These are phyloP conservation scores for Mycena vulgaris DNA, from an alignment of 768 basidiomycete genomes.

Conservation along the genomic window DNA sequence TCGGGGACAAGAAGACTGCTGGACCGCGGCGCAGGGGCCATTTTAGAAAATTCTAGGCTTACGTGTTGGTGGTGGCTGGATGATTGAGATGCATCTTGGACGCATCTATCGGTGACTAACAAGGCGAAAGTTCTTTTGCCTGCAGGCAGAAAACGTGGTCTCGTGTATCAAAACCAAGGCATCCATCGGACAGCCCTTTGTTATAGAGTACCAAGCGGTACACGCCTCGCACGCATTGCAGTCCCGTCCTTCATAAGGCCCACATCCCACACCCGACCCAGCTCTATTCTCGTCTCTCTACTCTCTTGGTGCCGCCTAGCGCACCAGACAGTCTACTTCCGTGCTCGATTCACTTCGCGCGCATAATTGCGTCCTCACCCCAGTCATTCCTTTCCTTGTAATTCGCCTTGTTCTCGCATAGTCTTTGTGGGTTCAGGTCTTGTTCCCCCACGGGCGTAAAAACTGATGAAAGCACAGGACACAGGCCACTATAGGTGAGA, in stretches of 20 bases:
- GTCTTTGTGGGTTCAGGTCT: constrained; percentile 26
- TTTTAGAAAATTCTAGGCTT: constrained; percentile 26
- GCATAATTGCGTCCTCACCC: constrained; percentile 54
- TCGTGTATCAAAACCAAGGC: constrained; percentile 69
- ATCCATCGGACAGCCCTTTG: constrained; percentile 58
- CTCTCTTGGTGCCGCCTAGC: constrained; percentile 41
- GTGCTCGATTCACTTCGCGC: constrained; percentile 72
- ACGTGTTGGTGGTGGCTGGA: constrained; percentile 28
- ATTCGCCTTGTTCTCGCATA: not conserved
- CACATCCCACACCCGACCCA: constrained; percentile 62
- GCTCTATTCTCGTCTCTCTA: constrained; percentile 53
- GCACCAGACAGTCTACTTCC: constrained; percentile 44
- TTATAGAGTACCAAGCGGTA: constrained; percentile 65
- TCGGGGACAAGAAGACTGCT: not conserved
- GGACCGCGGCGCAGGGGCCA: not conserved
- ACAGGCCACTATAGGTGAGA: constrained; percentile 9
- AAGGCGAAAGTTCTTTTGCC: constrained; percentile 66
- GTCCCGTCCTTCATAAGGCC: constrained; percentile 67
- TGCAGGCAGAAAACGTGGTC: constrained; percentile 87
- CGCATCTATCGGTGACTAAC: constrained; percentile 33
- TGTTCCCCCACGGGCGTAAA: not conserved
- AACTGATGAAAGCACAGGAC: not conserved
- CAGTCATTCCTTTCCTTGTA: constrained; percentile 44
- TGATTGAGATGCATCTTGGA: constrained; percentile 17
- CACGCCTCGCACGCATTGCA: constrained; percentile 67